Evolutionary conservation across 345 rosid genomes (phyloP).

Genomic region (Salix brachista): DNA sequence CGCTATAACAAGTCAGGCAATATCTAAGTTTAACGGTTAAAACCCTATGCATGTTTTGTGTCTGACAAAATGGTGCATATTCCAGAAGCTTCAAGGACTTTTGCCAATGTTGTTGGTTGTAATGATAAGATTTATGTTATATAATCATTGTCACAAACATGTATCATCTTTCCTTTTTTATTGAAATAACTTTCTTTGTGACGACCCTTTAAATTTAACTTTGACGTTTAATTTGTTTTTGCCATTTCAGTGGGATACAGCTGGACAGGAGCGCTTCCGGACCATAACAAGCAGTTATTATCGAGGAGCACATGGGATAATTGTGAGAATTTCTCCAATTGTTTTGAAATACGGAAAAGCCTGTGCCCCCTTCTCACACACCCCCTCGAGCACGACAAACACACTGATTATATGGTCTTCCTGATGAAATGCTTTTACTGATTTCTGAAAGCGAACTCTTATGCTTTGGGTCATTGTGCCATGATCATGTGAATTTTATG

Average conservation of each 20-base stretch:
- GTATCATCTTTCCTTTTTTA: background rate
- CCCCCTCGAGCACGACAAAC: background rate
- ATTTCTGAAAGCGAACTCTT: background rate
- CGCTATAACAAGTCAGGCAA: background rate
- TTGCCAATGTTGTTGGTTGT: background rate
- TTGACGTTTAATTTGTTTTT: background rate
- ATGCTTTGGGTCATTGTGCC: no score
- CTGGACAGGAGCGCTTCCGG: conserved; percentile 89
- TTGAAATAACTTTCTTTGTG: background rate
- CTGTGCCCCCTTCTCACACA: no score
- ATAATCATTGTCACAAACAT: background rate
- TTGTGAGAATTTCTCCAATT: conserved; percentile 39
- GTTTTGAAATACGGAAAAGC: no score
- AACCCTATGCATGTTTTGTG: background rate
- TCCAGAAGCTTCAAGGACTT: background rate
- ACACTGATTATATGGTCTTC: background rate
- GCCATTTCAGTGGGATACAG: conserved; percentile 75
- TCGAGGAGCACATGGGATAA: conserved; percentile 92
- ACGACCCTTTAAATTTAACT: background rate
- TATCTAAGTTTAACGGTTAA: background rate
- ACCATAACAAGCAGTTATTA: conserved; percentile 91
- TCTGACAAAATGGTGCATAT: background rate
- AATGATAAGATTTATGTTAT: background rate
- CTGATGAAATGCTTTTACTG: background rate
- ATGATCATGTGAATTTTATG: background rate